phyloP scores from a whole-genome alignment of 106 monocot genomes.

The Dendrobium chrysotoxum region DNA sequence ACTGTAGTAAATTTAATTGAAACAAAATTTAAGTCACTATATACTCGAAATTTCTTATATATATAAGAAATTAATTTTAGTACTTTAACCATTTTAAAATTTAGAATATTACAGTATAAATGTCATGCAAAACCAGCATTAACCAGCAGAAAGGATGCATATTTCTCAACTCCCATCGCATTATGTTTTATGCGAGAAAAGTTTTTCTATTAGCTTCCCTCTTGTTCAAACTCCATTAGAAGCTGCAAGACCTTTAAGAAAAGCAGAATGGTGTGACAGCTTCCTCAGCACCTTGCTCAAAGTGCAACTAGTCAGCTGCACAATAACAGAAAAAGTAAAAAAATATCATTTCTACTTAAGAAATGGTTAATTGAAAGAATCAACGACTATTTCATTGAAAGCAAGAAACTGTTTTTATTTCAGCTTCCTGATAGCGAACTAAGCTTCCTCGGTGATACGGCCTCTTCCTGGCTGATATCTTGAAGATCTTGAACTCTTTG shows the following conservation, averaged over 20 bases:
- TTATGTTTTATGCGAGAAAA: neutral
- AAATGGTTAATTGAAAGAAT: too few species aligned
- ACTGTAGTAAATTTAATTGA: too few species aligned
- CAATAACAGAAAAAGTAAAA: too few species aligned
- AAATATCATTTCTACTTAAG: too few species aligned
- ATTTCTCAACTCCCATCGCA: neutral
- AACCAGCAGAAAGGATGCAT: neutral
- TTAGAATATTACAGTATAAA: too few species aligned
- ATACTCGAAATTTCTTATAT: too few species aligned
- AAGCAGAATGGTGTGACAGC: neutral
- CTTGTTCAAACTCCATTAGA: neutral
- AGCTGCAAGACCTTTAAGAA: neutral
- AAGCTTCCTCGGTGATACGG: neutral
- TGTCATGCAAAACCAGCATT: neutral
- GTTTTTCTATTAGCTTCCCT: neutral
- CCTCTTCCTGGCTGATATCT: slow-evolving; percentile 14
- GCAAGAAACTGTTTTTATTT: neutral
- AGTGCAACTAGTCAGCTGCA: neutral
- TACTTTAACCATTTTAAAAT: too few species aligned
- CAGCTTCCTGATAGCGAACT: neutral
- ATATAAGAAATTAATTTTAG: too few species aligned
- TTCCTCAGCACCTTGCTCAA: neutral
- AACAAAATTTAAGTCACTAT: too few species aligned
- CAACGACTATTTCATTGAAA: too few species aligned
- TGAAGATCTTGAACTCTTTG: slow-evolving; percentile 49